Conservation (phyloP, 305 asterid genomes). For the Fraxinus platypoda region DNA sequence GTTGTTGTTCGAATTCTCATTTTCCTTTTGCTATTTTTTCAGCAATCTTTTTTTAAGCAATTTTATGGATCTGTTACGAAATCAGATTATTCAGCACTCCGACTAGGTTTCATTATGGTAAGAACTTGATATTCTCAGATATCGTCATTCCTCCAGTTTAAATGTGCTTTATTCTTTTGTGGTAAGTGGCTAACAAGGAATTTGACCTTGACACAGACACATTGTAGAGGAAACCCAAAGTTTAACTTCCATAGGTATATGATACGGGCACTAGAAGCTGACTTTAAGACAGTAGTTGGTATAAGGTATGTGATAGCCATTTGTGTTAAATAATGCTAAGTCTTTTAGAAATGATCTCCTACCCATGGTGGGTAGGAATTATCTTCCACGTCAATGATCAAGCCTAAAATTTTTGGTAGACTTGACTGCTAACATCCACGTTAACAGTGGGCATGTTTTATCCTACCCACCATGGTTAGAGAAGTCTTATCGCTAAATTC, state of each 20-base stretch:
- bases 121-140: neutral
- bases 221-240: constrained; percentile 82
- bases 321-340: neutral
- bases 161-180: constrained; percentile 22
- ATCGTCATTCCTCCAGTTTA: neutral
- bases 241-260: constrained; percentile 95
- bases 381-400: no score
- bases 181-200: constrained; percentile 12
- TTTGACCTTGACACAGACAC: constrained; percentile 52
- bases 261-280: constrained; percentile 89
- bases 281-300: constrained; percentile 85
- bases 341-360: neutral
- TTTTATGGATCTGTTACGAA: constrained; percentile 89
- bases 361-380: neutral
- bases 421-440: neutral
- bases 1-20: neutral
- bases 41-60: constrained; percentile 86
- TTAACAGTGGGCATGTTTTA: neutral
- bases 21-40: constrained; percentile 30
- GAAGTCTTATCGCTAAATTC: neutral
- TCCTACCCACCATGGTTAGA: neutral
- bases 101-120: constrained; percentile 92
- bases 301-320: constrained; percentile 47
- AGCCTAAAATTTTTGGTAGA: neutral
- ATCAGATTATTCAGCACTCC: constrained; percentile 83